Percentiles rank a stretch among this genome's conserved stretches.
Conservation (phyloP, 225 moss, liverwort and hornwort species). For the Thuidium tamariscinum region DNA sequence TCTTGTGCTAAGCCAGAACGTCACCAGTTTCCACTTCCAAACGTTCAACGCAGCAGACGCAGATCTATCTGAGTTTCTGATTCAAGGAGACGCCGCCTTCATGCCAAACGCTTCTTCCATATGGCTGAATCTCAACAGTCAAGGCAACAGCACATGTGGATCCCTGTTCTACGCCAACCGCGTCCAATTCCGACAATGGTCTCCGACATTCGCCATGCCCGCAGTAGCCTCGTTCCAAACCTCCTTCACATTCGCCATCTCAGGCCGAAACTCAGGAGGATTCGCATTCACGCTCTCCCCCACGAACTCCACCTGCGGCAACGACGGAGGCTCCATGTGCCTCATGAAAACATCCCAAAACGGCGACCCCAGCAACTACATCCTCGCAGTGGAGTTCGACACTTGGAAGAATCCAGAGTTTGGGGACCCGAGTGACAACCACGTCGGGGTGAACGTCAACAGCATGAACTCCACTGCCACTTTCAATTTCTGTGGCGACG, state of each 20-base stretch:
- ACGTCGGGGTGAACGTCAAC: background rate
- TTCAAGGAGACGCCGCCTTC: background rate
- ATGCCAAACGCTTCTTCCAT: background rate
- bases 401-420: background rate
- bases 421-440: background rate
- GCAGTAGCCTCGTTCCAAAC: background rate
- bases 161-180: background rate
- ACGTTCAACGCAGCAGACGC: background rate
- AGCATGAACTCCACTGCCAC: background rate
- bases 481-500: background rate
- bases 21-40: background rate
- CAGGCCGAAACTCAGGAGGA: background rate
- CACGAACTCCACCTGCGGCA: background rate
- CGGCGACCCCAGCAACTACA: background rate
- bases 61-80: background rate
- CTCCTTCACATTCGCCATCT: background rate
- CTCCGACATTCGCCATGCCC: background rate
- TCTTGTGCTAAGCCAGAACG: background rate
- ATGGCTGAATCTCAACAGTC: background rate
- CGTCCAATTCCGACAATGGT: background rate
- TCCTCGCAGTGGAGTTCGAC: background rate
- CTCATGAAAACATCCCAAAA: background rate
- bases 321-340: background rate
- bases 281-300: background rate
- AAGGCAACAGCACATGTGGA: background rate